Base-by-base conservation (phyloP, 2,329 filamentous ascomycete genomes). In the Penicillium sp. region DNA sequence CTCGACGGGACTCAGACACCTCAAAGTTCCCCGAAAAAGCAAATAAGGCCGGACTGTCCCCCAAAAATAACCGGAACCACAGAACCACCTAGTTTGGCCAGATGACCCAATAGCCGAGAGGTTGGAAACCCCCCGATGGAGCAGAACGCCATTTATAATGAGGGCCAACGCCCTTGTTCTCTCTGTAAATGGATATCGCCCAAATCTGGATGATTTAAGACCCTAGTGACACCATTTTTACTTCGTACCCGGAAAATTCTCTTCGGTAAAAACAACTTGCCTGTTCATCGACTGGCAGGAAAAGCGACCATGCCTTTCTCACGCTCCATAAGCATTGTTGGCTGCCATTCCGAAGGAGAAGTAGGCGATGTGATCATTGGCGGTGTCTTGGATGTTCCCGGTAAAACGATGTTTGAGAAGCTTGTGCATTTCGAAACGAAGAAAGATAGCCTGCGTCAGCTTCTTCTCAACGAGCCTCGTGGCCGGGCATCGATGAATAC, bases 361-460 rank as follows among this genome's bases (percentile, higher is more conserved):
- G 79, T 82, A 0, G 79, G 82, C 53, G 81, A 84, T 65, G 82
- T 84, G 13, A 76, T 84, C 49, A 75, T 78, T 11, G 80, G 80
- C 16, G 82, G 81, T 19, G 79, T 83, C 2, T 72, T 79, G 0
- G 80, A 83, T 37, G 78, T 70, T 7, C 68, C 69, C 2, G 68
- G 76, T 11, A 76, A 76, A 35, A 82, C 78, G 19, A 82, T 83
- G 81, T 80, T 75, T 59, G 80, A 83, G 4, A 83, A 84, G 63
- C 67, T 83, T 19, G 64, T 74, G 3, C 70, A 82, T 64, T 80
- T 83, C 62, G 70, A 71, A 60, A 70, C 68, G 4, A 70, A 81
- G 33, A 70, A 76, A 6, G 80, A 82, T 56, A 58, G 73, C 22
- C 61, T 81, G 1, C 77, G 81, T 2, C 70, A 79, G 38, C 68